phyloP scores from a whole-genome alignment of 2,329 filamentous ascomycete genomes.

The Calonectria fujianensis region DNA sequence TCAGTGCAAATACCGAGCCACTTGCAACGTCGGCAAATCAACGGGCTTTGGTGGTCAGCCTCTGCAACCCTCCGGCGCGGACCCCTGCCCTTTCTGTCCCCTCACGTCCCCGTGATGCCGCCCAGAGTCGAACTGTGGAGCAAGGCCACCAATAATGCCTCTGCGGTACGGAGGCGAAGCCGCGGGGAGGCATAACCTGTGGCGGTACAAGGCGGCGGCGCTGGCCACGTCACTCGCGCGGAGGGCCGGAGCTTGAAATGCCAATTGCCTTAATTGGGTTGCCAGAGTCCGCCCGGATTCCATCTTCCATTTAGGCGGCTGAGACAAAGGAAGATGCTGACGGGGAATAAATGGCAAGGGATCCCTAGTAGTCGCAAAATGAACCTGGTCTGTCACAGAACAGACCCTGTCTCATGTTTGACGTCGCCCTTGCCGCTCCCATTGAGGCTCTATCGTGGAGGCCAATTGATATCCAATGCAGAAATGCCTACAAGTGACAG shows the following conservation, averaged over 20 bases:
- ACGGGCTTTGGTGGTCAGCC: not conserved
- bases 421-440: not conserved
- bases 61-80: conserved; percentile 5
- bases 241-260: not conserved
- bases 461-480: not conserved
- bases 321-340: not conserved
- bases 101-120: not conserved
- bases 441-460: not conserved
- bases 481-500: not conserved
- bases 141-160: conserved; percentile 10
- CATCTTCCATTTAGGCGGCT: not conserved
- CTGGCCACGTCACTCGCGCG: conserved; percentile 17
- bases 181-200: conserved; percentile 1
- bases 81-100: not conserved
- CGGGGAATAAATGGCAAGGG: too few relatives aligned
- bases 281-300: not conserved
- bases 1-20: not conserved
- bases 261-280: conserved; percentile 2
- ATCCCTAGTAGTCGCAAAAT: not conserved
- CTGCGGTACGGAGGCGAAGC: not conserved
- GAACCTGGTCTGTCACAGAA: not conserved
- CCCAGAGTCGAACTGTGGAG: not conserved
- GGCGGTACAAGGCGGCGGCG: conserved; percentile 14
- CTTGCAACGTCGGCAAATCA: conserved; percentile 8
- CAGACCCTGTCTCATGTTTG: not conserved